These are phyloP conservation scores for Coriolopsis trogii DNA, from an alignment of 1,284 basidiomycete species.

Conservation along the genomic window DNA sequence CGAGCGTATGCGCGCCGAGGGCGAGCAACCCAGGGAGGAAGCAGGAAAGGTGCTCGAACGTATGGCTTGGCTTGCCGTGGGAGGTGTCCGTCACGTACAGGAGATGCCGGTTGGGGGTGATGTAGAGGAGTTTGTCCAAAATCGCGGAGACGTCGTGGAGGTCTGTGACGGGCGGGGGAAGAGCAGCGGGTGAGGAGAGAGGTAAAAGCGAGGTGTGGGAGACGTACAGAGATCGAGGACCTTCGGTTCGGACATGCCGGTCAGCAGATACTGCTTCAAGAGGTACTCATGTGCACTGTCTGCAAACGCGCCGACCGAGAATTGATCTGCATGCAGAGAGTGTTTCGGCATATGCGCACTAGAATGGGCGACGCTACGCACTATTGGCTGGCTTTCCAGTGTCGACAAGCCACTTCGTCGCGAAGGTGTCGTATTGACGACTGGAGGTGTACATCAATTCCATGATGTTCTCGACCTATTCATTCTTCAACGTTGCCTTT, in stretches of 20 bases:
- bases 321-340: slow-evolving; percentile 13
- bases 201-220: not conserved
- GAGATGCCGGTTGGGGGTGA: slow-evolving; percentile 65
- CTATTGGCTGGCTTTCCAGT: slow-evolving; percentile 44
- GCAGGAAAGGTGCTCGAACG: slow-evolving; percentile 77
- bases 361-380: slow-evolving; percentile 25
- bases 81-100: slow-evolving; percentile 49
- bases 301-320: slow-evolving; percentile 64
- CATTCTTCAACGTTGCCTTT: not conserved
- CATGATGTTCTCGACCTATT: slow-evolving; percentile 55
- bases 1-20: slow-evolving; percentile 66
- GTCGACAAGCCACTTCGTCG: slow-evolving; percentile 51
- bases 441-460: slow-evolving; percentile 48
- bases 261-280: slow-evolving; percentile 74
- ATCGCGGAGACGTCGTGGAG: slow-evolving; percentile 61
- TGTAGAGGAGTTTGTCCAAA: slow-evolving; percentile 64
- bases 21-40: slow-evolving; percentile 81
- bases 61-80: slow-evolving; percentile 45
- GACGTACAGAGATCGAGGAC: slow-evolving; percentile 65
- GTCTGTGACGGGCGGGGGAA: slow-evolving; percentile 43
- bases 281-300: slow-evolving; percentile 80
- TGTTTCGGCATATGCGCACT: not conserved
- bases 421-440: slow-evolving; percentile 57
- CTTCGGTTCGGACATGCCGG: slow-evolving; percentile 57
- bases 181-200: not conserved